Evolutionary conservation across 2,329 filamentous ascomycete genomes (phyloP).

Genomic region (Fusarium sp.): DNA sequence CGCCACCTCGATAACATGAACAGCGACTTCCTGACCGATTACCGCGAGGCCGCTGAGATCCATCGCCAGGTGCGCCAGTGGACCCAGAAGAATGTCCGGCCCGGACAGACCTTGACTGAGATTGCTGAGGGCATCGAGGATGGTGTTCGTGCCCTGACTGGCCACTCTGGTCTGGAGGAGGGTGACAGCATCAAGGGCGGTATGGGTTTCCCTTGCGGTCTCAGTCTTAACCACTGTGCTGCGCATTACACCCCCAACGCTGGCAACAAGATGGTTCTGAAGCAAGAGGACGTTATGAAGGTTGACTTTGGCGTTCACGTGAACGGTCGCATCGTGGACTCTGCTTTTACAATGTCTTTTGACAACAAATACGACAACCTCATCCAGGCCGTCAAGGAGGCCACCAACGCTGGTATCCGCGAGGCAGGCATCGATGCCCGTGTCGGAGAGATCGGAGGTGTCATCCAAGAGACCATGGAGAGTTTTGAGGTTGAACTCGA

Average conservation of each 20-base stretch:
- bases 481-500: slow-evolving; percentile 90
- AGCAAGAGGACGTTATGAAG: slow-evolving; percentile 83
- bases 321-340: slow-evolving; percentile 84
- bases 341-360: slow-evolving; percentile 83
- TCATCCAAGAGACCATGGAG: slow-evolving; percentile 93
- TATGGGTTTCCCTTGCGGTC: slow-evolving; percentile 88
- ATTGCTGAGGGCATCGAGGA: slow-evolving; percentile 92
- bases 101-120: slow-evolving; percentile 82
- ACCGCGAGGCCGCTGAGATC: slow-evolving; percentile 87
- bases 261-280: slow-evolving; percentile 82
- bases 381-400: slow-evolving; percentile 78
- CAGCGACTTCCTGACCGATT: slow-evolving; percentile 83
- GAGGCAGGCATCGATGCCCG: slow-evolving; percentile 94
- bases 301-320: slow-evolving; percentile 87
- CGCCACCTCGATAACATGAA: slow-evolving; percentile 85
- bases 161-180: slow-evolving; percentile 80
- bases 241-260: slow-evolving; percentile 91
- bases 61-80: slow-evolving; percentile 89
- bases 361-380: slow-evolving; percentile 81
- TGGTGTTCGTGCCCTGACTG: slow-evolving; percentile 80
- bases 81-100: slow-evolving; percentile 84
- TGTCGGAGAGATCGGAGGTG: slow-evolving; percentile 84
- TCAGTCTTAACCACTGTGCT: slow-evolving; percentile 87
- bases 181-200: slow-evolving; percentile 84
- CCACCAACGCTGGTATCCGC: slow-evolving; percentile 84